Percentiles rank a stretch among this genome's conserved stretches.
Conservation (phyloP, 805 yeast species). For the Saccharomycopsis sp. region DNA sequence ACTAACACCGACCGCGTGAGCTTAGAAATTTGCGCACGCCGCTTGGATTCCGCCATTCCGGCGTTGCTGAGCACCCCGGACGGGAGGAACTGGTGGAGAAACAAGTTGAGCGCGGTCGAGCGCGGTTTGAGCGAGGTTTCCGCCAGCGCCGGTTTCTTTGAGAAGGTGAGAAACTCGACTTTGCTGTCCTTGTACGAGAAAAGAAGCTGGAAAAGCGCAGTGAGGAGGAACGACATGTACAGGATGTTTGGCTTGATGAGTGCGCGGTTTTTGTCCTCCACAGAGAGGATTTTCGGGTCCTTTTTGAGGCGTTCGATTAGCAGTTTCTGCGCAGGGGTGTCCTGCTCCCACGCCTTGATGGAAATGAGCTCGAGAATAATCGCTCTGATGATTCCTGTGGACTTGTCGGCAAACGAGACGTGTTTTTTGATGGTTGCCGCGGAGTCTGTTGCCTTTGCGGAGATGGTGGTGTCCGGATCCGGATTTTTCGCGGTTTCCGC, state of each 20-base stretch:
- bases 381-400: constrained; percentile 55
- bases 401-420: constrained; percentile 2
- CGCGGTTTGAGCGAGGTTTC: constrained; percentile 49
- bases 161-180: constrained; percentile 71
- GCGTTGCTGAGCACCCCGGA: constrained; percentile 36
- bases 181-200: constrained; percentile 77
- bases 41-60: constrained; percentile 36
- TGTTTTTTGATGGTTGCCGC: too few species aligned
- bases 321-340: constrained; percentile 22
- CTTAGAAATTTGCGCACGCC: constrained; percentile 53
- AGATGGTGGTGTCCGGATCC: constrained; percentile 1
- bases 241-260: constrained; percentile 2
- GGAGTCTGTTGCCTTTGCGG: background rate
- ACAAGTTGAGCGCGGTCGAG: constrained; percentile 67
- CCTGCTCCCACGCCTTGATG: constrained; percentile 32
- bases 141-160: constrained; percentile 42
- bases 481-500: constrained; percentile 1
- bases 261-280: background rate
- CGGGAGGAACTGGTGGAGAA: constrained; percentile 67
- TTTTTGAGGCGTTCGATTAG: constrained; percentile 19
- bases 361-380: constrained; percentile 62
- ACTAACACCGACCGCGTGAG: constrained; percentile 55
- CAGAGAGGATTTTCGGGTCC: background rate
- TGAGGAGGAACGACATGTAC: constrained; percentile 2
- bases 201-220: constrained; percentile 47